These are phyloP conservation scores for Oryza officinalis DNA, from an alignment of 176 grass and related monocot species.

Conservation along the genomic window DNA sequence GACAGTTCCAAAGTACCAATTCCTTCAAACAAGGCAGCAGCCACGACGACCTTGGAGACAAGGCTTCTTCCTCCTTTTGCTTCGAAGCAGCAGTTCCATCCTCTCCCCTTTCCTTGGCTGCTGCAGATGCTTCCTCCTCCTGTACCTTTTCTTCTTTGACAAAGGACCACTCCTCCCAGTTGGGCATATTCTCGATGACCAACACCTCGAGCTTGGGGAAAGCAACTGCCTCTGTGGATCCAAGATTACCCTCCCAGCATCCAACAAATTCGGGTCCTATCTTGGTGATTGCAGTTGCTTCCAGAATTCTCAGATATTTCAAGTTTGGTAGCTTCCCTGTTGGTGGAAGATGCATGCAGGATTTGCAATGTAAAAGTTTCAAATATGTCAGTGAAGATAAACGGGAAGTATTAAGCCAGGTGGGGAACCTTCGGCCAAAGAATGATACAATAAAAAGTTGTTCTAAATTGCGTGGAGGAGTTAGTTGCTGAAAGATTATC, in stretches of 20 bases:
- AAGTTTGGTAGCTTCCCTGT: conserved; percentile 31
- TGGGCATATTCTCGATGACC: conserved; percentile 4
- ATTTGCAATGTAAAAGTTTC: background rate
- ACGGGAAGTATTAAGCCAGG: background rate
- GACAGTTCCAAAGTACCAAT: background rate
- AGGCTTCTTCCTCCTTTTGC: too few relatives aligned
- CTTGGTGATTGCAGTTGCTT: conserved; percentile 8
- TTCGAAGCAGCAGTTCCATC: too few relatives aligned
- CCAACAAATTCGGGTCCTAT: conserved; percentile 40
- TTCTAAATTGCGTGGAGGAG: conserved; percentile 9
- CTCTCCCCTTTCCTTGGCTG: too few relatives aligned
- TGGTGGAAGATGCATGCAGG: conserved; percentile 20
- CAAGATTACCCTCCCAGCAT: background rate
- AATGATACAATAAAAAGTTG: rapidly evolving
- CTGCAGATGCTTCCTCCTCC: too few relatives aligned
- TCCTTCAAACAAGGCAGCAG: background rate
- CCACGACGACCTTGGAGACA: background rate
- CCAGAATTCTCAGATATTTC: conserved; percentile 16
- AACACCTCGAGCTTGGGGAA: conserved; percentile 43
- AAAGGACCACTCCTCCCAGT: conserved; percentile 48
- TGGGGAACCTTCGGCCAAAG: conserved; percentile 8
- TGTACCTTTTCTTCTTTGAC: too few relatives aligned
- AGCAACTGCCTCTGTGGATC: background rate
- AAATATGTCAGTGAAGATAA: conserved; percentile 8
- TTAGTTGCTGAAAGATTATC: conserved; percentile 18